Evolutionary conservation across 148 eudicot species (phyloP).

Genomic region (Rhododendron henanense): DNA sequence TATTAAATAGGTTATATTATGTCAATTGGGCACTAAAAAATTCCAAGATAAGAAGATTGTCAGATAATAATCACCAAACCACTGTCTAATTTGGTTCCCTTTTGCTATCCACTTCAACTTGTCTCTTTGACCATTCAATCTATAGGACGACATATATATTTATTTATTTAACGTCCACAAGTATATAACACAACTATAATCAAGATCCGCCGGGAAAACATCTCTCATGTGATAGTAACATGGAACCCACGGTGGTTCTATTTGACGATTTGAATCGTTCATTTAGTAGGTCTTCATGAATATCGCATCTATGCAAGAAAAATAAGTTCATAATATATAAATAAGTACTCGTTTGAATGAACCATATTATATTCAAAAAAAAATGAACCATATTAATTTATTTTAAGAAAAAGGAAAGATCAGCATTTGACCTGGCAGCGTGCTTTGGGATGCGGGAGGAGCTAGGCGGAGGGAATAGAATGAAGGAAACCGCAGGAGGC

Average conservation of each 20-base stretch:
- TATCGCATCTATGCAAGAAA: not conserved
- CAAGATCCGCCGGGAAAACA: not conserved
- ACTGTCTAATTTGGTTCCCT: not conserved
- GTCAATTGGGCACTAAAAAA: not conserved
- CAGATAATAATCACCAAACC: slow-evolving; percentile 12
- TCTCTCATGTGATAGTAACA: not conserved
- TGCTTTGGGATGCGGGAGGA: not conserved
- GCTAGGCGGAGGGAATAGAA: too few species aligned
- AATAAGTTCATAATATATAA: not conserved
- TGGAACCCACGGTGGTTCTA: not conserved
- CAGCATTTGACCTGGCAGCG: not conserved
- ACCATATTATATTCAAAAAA: too few species aligned
- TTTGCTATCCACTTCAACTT: slow-evolving; percentile 11
- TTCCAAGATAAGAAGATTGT: not conserved
- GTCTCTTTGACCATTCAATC: not conserved
- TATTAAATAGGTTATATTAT: not conserved
- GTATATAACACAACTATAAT: too few species aligned
- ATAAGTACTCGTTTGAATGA: not conserved
- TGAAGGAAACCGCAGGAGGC: too few species aligned
- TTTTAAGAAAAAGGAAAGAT: not conserved
- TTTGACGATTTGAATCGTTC: not conserved
- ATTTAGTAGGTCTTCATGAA: not conserved
- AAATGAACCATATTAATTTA: not conserved
- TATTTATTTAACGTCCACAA: not conserved
- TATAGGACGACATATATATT: not conserved